phyloP scores from a whole-genome alignment of 129 eudicot genomes.

The Flaveria linearis region DNA sequence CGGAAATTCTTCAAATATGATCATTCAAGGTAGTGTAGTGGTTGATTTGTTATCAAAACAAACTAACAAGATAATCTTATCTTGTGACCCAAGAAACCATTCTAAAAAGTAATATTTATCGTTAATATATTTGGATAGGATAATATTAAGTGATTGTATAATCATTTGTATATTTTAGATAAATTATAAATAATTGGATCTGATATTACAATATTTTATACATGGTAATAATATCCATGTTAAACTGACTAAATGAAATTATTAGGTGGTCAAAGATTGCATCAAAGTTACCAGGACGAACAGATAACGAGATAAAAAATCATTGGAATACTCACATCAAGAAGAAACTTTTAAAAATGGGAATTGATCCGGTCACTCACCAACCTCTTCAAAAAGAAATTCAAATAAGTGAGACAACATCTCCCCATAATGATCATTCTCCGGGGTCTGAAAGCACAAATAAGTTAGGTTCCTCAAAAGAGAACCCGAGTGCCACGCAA shows the following conservation, averaged over 20 bases:
- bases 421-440: conserved; percentile 11
- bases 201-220: background rate
- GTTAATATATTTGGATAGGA: too few species aligned
- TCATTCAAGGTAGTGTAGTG: too few species aligned
- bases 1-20: too few species aligned
- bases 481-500: conserved; percentile 35
- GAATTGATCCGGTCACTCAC: conserved; percentile 77
- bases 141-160: too few species aligned
- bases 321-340: conserved; percentile 92
- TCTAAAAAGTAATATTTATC: too few species aligned
- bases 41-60: too few species aligned
- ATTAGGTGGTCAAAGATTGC: conserved; percentile 82
- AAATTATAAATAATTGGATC: background rate
- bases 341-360: conserved; percentile 77
- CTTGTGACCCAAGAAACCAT: too few species aligned
- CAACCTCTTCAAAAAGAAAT: conserved; percentile 48
- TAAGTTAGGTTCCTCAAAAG: conserved; percentile 27
- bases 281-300: conserved; percentile 67
- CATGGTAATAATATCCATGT: conserved; percentile 5
- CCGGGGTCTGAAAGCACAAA: conserved; percentile 10
- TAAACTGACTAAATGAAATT: background rate
- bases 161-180: too few species aligned
- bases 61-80: too few species aligned
- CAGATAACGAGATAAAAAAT: conserved; percentile 76
- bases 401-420: conserved; percentile 25